phyloP scores from a whole-genome alignment of 768 basidiomycete species.

The Russula brevipes region DNA sequence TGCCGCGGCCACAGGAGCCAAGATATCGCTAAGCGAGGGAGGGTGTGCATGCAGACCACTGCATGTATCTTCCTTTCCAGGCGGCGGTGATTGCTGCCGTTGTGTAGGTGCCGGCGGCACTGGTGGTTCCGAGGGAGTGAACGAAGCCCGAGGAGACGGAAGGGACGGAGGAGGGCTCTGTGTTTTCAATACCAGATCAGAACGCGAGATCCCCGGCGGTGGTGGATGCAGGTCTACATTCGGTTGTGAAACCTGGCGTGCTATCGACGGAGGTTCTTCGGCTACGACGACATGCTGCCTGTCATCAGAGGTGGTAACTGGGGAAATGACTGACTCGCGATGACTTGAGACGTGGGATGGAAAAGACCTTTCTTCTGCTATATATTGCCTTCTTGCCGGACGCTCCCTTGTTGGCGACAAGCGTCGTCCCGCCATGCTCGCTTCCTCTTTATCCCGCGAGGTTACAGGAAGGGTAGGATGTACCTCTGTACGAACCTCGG shows the following conservation, averaged over 20 bases:
- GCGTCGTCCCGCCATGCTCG: background rate
- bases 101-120: background rate
- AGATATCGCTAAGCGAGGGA: background rate
- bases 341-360: background rate
- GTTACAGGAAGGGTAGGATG: background rate
- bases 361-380: constrained; percentile 3
- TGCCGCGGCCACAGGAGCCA: background rate
- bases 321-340: constrained; percentile 1
- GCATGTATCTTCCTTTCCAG: background rate
- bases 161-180: background rate
- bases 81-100: background rate
- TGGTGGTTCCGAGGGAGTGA: background rate
- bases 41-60: background rate
- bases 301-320: background rate
- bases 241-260: background rate
- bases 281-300: background rate
- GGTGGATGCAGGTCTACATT: background rate
- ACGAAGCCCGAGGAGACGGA: background rate
- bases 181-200: background rate
- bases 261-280: background rate
- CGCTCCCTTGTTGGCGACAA: constrained; percentile 11
- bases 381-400: background rate
- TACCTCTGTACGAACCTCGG: constrained; percentile 13
- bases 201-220: background rate
- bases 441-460: constrained; percentile 7